Percentiles rank a stretch among this genome's conserved stretches.
Conservation (phyloP, 768 basidiomycete genomes). For the Roridomyces roridus region DNA sequence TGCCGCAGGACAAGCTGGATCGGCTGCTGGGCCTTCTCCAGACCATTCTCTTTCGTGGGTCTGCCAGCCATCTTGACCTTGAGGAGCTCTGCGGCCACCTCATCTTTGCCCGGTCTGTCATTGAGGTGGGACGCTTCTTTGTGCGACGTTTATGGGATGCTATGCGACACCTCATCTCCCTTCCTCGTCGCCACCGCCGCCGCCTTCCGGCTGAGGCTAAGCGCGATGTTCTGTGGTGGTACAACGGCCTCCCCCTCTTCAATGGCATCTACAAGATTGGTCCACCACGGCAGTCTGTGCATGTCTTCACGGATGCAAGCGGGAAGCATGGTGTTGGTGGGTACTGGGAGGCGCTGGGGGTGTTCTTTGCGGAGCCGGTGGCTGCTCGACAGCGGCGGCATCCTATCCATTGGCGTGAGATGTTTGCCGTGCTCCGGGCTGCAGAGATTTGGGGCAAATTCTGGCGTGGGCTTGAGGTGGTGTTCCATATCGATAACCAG, state of each 20-base stretch:
- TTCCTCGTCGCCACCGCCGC: neutral
- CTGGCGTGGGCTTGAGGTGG: slow-evolving; percentile 13
- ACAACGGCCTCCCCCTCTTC: neutral
- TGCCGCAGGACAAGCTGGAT: slow-evolving; percentile 22
- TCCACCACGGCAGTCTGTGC: neutral
- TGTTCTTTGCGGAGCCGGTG: neutral
- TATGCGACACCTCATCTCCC: neutral
- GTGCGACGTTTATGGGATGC: neutral
- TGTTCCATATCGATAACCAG: slow-evolving; percentile 32
- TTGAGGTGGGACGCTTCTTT: neutral
- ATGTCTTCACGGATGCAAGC: neutral
- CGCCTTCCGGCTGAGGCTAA: neutral
- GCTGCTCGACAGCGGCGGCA: neutral
- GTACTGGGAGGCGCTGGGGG: neutral
- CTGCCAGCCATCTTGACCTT: slow-evolving; percentile 18
- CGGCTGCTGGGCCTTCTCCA: slow-evolving; percentile 17
- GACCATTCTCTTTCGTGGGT: neutral
- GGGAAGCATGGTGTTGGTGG: neutral
- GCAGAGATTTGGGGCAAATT: slow-evolving; percentile 15
- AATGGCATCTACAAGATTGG: neutral
- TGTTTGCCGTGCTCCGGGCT: slow-evolving; percentile 5
- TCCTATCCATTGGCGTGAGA: slow-evolving; percentile 4
- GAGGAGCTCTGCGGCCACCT: slow-evolving; percentile 11
- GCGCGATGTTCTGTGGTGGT: neutral
- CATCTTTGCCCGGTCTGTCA: neutral